Percentiles rank a stretch among this genome's conserved stretches.
These are phyloP conservation scores for Malus sieversii DNA, from an alignment of 306 rosid genomes.

Conservation along the genomic window DNA sequence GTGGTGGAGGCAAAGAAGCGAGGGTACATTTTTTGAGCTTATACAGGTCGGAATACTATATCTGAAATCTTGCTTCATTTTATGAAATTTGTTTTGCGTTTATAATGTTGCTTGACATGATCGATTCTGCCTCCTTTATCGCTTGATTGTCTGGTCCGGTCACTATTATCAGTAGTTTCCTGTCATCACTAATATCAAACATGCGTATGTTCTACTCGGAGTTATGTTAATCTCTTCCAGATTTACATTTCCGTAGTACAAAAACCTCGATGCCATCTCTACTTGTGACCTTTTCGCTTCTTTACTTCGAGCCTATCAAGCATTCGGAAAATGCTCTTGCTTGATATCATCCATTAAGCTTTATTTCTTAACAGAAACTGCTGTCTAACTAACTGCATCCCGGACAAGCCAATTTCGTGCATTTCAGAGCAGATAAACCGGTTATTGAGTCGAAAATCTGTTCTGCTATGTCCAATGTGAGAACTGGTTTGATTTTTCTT, in stretches of 20 bases:
- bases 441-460: not conserved
- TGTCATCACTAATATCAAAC: not conserved
- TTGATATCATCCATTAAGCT: not conserved
- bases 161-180: not conserved
- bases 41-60: slow-evolving; percentile 31
- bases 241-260: not conserved
- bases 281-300: not conserved
- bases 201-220: not conserved
- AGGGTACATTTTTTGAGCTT: slow-evolving; percentile 33
- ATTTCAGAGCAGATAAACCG: not conserved
- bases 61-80: slow-evolving; percentile 23
- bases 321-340: not conserved
- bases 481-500: not conserved
- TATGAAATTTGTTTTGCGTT: slow-evolving; percentile 11
- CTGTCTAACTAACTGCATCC: not conserved
- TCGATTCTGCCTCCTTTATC: not conserved
- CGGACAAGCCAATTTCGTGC: not conserved
- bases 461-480: not conserved
- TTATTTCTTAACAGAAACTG: not conserved
- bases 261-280: not conserved
- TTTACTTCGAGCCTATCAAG: not conserved
- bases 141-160: not conserved
- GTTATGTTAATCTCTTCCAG: not conserved
- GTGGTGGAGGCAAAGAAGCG: slow-evolving; percentile 30
- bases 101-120: slow-evolving; percentile 12